Percentiles rank a stretch among this genome's conserved stretches.
Conservation (phyloP, 164 flowering plant species). For the Tinospora cordifolia region DNA sequence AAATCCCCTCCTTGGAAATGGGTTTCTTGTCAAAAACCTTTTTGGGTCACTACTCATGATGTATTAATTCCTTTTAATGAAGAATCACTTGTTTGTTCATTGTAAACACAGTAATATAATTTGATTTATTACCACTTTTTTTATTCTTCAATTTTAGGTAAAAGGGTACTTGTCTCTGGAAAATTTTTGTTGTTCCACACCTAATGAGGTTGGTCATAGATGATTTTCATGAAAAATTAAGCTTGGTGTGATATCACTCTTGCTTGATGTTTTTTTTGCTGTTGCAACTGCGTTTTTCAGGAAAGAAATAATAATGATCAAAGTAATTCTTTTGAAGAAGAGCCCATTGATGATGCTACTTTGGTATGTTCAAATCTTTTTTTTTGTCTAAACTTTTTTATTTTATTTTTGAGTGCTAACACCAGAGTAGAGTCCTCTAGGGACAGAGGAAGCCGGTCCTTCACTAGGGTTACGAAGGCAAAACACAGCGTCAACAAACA, state of each 20-base stretch:
- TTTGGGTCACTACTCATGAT: conserved; percentile 22
- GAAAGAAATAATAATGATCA: conserved; percentile 21
- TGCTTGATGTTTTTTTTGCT: background rate
- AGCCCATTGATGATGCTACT: conserved; percentile 38
- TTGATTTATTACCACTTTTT: background rate
- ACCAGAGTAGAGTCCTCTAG: too few species aligned
- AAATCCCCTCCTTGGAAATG: conserved; percentile 50
- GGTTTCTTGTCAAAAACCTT: conserved; percentile 33
- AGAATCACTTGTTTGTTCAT: background rate
- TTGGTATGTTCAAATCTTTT: conserved; percentile 46
- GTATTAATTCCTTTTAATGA: conserved; percentile 4
- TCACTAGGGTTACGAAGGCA: too few species aligned
- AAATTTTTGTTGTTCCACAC: conserved; percentile 21
- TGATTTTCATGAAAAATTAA: background rate
- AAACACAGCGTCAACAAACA: too few species aligned
- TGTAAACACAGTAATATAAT: background rate
- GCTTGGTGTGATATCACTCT: background rate
- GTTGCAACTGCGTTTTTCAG: conserved; percentile 21
- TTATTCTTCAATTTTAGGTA: conserved; percentile 18
- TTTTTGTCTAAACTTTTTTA: too few species aligned
- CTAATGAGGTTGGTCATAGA: conserved; percentile 26
- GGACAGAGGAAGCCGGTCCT: too few species aligned
- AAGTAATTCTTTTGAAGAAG: conserved; percentile 25
- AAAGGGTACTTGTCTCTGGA: conserved; percentile 52
- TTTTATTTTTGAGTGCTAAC: too few species aligned